Percentiles rank a stretch among this genome's conserved stretches.
phyloP scores from a whole-genome alignment of 129 eudicot genomes.

The Solidago caesia region DNA sequence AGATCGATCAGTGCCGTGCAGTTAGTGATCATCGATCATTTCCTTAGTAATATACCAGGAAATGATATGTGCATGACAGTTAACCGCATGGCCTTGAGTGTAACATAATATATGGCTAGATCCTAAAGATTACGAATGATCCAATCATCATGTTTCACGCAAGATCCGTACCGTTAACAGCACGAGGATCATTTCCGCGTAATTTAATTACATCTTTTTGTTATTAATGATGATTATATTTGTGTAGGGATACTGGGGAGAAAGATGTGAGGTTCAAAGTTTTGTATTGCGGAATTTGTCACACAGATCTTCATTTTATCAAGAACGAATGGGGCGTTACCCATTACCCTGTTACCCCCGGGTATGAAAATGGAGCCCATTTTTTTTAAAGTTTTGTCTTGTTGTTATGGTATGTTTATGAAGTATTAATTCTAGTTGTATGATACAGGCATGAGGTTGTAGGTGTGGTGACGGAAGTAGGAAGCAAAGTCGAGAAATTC shows the following conservation, averaged over 20 bases:
- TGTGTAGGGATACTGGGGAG: conserved; percentile 30
- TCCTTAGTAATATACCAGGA: no score
- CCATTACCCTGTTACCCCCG: conserved; percentile 39
- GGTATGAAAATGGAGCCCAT: conserved; percentile 18
- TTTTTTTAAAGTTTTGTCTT: not conserved
- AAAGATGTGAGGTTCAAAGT: conserved; percentile 36
- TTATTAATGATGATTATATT: not conserved
- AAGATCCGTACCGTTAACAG: no score
- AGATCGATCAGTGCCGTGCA: no score
- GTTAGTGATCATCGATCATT: no score
- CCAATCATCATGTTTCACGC: no score
- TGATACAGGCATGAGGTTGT: conserved; percentile 61
- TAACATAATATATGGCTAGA: no score
- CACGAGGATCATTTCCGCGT: no score
- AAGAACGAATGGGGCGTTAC: conserved; percentile 59
- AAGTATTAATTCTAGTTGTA: not conserved
- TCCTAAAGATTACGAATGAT: no score
- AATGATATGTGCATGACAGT: no score
- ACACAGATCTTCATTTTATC: conserved; percentile 51
- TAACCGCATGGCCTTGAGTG: no score
- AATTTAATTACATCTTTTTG: no score
- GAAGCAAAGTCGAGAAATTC: conserved; percentile 60
- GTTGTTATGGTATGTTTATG: not conserved
- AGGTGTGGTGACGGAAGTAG: conserved; percentile 70
- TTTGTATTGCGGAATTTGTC: conserved; percentile 37